These are phyloP conservation scores for Suhomyces vadensis DNA, from an alignment of 805 yeast species.

Conservation along the genomic window DNA sequence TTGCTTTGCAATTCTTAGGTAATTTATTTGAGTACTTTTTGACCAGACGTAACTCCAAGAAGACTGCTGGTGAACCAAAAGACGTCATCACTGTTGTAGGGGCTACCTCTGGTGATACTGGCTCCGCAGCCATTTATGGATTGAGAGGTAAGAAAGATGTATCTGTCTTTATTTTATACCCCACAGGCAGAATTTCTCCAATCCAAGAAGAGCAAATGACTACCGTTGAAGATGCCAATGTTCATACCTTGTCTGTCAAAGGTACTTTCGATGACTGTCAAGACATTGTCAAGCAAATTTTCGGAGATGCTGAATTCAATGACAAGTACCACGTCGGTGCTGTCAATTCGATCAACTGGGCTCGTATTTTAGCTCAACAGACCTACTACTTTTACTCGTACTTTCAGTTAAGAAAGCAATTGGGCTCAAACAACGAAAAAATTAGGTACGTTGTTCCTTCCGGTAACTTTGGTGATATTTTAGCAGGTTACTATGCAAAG, in stretches of 20 bases:
- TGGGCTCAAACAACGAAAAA: conserved; percentile 33
- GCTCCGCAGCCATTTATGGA: conserved; percentile 98
- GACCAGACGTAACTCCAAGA: conserved; percentile 63
- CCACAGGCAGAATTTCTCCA: conserved; percentile 96
- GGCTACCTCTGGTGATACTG: conserved; percentile 99
- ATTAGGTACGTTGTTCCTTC: conserved; percentile 92
- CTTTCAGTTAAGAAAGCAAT: conserved; percentile 61
- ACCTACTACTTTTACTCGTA: conserved; percentile 94
- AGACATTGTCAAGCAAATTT: conserved; percentile 89
- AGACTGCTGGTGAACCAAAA: conserved; percentile 53
- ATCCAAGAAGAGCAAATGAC: conserved; percentile 99
- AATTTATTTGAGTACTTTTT: conserved; percentile 93
- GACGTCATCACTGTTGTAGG: conserved; percentile 94
- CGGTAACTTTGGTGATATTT: conserved; percentile 97
- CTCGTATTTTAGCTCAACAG: conserved; percentile 95
- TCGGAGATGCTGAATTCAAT: conserved; percentile 88
- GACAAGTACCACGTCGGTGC: conserved; percentile 93
- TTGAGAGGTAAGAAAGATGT: conserved; percentile 95
- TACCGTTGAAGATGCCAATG: conserved; percentile 87
- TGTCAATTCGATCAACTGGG: conserved; percentile 98
- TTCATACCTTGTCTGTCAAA: conserved; percentile 90
- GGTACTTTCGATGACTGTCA: conserved; percentile 99
- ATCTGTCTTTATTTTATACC: conserved; percentile 94
- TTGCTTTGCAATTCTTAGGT: conserved; percentile 97
- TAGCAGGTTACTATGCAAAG: conserved; percentile 94